These are phyloP conservation scores for Madurella mycetomatis DNA, from an alignment of 2,329 filamentous ascomycete species.

Conservation along the genomic window DNA sequence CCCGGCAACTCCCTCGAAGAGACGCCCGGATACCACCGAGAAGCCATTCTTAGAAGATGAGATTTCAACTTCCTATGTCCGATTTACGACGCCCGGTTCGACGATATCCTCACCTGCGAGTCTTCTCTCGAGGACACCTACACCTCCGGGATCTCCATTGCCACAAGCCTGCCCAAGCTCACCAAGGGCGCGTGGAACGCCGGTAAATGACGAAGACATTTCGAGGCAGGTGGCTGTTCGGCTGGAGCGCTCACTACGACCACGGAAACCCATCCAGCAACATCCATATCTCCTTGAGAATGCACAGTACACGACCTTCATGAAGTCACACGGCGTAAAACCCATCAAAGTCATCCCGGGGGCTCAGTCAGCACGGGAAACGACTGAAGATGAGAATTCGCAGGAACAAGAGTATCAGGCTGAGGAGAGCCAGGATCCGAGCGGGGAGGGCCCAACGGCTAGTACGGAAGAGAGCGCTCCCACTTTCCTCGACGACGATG, in stretches of 20 bases:
- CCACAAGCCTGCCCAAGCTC: background rate
- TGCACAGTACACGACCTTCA: slow-evolving; percentile 48
- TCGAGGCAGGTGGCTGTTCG: slow-evolving; percentile 28
- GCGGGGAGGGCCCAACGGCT: slow-evolving; percentile 8
- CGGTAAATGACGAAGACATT: slow-evolving; percentile 5
- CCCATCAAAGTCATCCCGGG: slow-evolving; percentile 43
- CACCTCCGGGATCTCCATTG: slow-evolving; percentile 26
- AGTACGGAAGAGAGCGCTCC: slow-evolving; percentile 20
- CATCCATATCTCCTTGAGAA: slow-evolving; percentile 56
- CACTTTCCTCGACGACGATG: slow-evolving; percentile 22
- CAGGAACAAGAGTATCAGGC: slow-evolving; percentile 47
- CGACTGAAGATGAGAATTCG: slow-evolving; percentile 38
- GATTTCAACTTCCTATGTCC: slow-evolving; percentile 37
- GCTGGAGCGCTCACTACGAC: slow-evolving; percentile 49
- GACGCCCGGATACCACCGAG: background rate
- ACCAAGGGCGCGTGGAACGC: background rate
- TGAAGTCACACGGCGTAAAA: slow-evolving; percentile 52
- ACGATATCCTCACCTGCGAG: slow-evolving; percentile 11
- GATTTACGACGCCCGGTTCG: slow-evolving; percentile 17
- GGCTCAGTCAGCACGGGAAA: slow-evolving; percentile 24
- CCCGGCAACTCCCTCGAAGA: background rate
- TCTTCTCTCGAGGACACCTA: slow-evolving; percentile 17
- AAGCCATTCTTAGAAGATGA: slow-evolving; percentile 29
- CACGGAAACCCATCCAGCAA: slow-evolving; percentile 57
- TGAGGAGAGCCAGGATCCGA: slow-evolving; percentile 46